Conservation (phyloP, 1,284 basidiomycete species). For the Irpex rosettiformis region DNA sequence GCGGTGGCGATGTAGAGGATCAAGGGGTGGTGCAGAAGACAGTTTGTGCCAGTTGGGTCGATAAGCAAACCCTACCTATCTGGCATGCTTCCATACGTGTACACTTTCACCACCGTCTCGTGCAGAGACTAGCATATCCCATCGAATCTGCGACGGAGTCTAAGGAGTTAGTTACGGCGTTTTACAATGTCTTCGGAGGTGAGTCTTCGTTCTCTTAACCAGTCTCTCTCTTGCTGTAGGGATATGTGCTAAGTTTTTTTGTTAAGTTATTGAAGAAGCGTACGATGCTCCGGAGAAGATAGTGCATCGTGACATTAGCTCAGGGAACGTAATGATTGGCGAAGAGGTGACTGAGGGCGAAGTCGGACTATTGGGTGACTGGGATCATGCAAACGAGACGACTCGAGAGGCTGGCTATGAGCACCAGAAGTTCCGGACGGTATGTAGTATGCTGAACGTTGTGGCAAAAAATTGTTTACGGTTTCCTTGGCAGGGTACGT, state of each 20-base stretch:
- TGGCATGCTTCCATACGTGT: neutral
- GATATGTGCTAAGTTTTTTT: neutral
- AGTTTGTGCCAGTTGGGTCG: neutral
- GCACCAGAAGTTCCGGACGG: neutral
- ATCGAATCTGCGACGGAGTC: neutral
- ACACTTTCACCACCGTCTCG: slow-evolving; percentile 1
- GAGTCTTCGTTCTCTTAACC: neutral
- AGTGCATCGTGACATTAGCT: slow-evolving; percentile 31
- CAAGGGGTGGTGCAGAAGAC: neutral
- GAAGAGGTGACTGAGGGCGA: slow-evolving; percentile 6
- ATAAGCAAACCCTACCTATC: neutral
- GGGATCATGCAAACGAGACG: slow-evolving; percentile 23
- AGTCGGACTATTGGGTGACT: slow-evolving; percentile 32
- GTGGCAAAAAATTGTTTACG: no score
- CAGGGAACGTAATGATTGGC: slow-evolving; percentile 31
- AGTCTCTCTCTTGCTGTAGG: no score
- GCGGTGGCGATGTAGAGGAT: slow-evolving; percentile 4
- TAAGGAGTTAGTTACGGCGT: slow-evolving; percentile 2
- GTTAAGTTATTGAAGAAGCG: slow-evolving; percentile 1
- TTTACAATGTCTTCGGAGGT: slow-evolving; percentile 1
- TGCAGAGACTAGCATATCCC: slow-evolving; percentile 7
- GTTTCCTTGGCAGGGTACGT: no score
- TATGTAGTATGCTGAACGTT: no score
- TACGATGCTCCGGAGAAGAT: neutral
- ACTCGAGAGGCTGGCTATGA: neutral